Evolutionary conservation across 495 filamentous ascomycete species (phyloP).

Genomic region (Penicillium cinerascens): DNA sequence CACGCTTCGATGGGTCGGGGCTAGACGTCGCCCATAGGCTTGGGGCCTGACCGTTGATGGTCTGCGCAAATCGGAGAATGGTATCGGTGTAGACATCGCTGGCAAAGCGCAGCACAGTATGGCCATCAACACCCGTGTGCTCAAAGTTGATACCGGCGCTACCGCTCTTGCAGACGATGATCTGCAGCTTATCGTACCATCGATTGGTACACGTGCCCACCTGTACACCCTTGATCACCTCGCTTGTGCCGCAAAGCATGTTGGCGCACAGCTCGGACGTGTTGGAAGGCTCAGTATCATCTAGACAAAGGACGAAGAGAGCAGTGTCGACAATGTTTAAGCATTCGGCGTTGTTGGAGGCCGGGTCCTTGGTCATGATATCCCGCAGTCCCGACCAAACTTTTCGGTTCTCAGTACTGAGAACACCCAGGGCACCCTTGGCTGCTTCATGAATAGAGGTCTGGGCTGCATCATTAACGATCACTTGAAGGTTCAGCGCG

Average conservation of each 20-base stretch:
- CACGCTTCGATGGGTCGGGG: constrained; percentile 90
- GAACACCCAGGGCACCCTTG: constrained; percentile 86
- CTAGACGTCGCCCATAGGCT: constrained; percentile 86
- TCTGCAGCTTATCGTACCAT: constrained; percentile 99
- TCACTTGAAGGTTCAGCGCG: constrained; percentile 84
- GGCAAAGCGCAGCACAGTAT: constrained; percentile 93
- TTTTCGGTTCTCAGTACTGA: constrained; percentile 95
- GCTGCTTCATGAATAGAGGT: constrained; percentile 91
- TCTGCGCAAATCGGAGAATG: constrained; percentile 90
- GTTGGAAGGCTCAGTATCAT: constrained; percentile 80
- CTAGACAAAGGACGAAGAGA: constrained; percentile 86
- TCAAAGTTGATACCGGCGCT: constrained; percentile 99
- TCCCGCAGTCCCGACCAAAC: constrained; percentile 91
- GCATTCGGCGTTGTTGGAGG: constrained; percentile 93
- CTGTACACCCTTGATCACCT: constrained; percentile 89
- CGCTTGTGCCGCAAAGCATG: constrained; percentile 95
- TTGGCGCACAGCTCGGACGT: constrained; percentile 85
- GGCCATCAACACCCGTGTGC: constrained; percentile 96
- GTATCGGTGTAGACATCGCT: constrained; percentile 97
- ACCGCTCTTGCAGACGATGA: constrained; percentile 98
- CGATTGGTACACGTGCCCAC: constrained; percentile 96
- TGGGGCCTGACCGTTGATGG: constrained; percentile 93
- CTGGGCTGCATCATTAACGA: constrained; percentile 83
- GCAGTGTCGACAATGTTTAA: constrained; percentile 92
- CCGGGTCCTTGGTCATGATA: constrained; percentile 78